These are phyloP conservation scores for Elsinoe arachidis DNA, from an alignment of 2,329 filamentous ascomycete genomes.

Conservation along the genomic window DNA sequence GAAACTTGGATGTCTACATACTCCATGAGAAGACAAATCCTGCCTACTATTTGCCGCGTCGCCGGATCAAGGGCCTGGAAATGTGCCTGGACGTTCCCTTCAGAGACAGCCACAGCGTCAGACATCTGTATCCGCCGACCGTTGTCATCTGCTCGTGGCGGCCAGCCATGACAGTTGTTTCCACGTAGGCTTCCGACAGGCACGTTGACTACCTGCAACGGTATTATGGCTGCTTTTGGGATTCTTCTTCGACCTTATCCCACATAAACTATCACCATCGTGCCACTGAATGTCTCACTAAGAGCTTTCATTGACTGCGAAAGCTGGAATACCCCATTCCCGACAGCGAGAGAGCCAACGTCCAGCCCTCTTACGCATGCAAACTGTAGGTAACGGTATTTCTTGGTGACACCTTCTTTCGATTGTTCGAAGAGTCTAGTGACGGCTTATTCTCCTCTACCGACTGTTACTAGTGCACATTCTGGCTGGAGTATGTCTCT, in stretches of 20 bases:
- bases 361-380: neutral
- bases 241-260: neutral
- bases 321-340: neutral
- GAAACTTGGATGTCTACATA: neutral
- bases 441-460: neutral
- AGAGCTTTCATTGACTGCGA: neutral
- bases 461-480: neutral
- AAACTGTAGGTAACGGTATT: conserved; percentile 3
- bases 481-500: neutral
- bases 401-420: neutral
- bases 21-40: neutral
- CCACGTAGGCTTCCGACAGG: conserved; percentile 1
- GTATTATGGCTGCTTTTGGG: neutral
- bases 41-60: neutral
- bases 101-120: neutral
- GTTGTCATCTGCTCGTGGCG: neutral
- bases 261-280: neutral
- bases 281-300: neutral
- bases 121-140: neutral
- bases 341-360: neutral
- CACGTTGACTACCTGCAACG: neutral
- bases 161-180: neutral
- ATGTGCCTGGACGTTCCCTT: neutral
- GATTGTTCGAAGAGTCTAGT: neutral
- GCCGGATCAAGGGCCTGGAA: neutral